phyloP scores from a whole-genome alignment of 2,329 filamentous ascomycete species.

The Fusarium sp. region DNA sequence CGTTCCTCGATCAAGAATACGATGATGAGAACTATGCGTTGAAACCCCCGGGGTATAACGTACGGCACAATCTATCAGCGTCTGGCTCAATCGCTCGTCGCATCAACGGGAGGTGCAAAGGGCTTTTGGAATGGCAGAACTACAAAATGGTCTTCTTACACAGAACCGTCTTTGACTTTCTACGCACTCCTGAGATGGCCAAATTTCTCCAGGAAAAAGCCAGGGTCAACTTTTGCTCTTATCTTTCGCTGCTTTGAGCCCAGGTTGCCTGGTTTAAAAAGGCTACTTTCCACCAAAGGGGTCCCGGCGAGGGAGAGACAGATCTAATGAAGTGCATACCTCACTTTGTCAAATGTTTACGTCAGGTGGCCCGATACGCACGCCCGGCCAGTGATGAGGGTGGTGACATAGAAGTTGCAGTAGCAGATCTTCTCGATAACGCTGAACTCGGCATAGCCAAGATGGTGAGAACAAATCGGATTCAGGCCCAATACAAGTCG shows the following conservation, averaged over 20 bases:
- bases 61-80: too few species aligned
- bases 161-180: neutral
- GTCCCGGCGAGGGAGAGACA: neutral
- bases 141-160: neutral
- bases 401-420: neutral
- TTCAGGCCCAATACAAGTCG: neutral
- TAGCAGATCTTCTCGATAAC: neutral
- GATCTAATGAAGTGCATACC: neutral
- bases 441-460: neutral
- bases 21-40: conserved; percentile 9
- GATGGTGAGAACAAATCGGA: neutral
- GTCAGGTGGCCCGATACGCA: neutral
- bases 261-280: conserved; percentile 5
- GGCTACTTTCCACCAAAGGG: neutral
- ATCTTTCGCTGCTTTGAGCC: neutral
- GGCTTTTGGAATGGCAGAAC: neutral
- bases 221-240: neutral
- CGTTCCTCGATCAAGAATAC: conserved; percentile 15
- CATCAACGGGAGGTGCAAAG: neutral
- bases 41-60: too few species aligned
- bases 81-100: too few species aligned
- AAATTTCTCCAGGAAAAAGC: neutral
- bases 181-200: neutral
- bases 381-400: neutral
- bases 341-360: neutral